Conservation (phyloP, 495 filamentous ascomycete species). For the Recurvomyces mirabilis region DNA sequence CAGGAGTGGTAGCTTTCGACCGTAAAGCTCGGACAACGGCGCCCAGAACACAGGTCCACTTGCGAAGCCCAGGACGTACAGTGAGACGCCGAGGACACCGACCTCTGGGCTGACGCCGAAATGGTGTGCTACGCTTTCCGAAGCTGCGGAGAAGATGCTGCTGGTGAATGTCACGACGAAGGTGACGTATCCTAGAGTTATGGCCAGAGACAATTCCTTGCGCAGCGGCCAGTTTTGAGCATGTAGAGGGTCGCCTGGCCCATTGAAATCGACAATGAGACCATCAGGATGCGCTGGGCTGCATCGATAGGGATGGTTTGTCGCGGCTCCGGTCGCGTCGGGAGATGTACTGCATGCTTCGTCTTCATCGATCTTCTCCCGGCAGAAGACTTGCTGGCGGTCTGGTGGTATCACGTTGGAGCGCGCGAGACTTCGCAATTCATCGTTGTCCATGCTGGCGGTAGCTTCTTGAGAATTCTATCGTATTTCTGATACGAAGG, state of each 20-base stretch:
- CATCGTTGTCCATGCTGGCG: too few species aligned
- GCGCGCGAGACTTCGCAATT: too few species aligned
- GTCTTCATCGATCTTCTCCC: too few species aligned
- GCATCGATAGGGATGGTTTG: constrained; percentile 69
- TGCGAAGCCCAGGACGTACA: constrained; percentile 30
- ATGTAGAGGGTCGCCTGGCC: constrained; percentile 57
- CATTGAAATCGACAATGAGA: constrained; percentile 82
- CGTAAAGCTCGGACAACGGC: constrained; percentile 28
- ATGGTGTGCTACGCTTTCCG: constrained; percentile 10
- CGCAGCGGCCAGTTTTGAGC: constrained; percentile 42
- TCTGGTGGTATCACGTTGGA: too few species aligned
- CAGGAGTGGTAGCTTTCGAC: constrained; percentile 23
- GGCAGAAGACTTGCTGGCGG: too few species aligned
- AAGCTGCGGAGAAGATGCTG: constrained; percentile 25
- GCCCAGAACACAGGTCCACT: constrained; percentile 32
- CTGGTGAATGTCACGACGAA: constrained; percentile 26
- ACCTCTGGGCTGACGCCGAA: constrained; percentile 22
- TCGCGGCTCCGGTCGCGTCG: constrained; percentile 51
- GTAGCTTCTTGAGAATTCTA: too few species aligned
- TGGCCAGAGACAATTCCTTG: constrained; percentile 32
- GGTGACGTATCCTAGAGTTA: constrained; percentile 28
- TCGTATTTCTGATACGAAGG: too few species aligned
- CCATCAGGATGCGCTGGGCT: constrained; percentile 59
- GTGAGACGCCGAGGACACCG: constrained; percentile 24
- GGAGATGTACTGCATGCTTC: too few species aligned